Base-by-base conservation (phyloP, 805 yeast species). In the Candida dendrica region DNA sequence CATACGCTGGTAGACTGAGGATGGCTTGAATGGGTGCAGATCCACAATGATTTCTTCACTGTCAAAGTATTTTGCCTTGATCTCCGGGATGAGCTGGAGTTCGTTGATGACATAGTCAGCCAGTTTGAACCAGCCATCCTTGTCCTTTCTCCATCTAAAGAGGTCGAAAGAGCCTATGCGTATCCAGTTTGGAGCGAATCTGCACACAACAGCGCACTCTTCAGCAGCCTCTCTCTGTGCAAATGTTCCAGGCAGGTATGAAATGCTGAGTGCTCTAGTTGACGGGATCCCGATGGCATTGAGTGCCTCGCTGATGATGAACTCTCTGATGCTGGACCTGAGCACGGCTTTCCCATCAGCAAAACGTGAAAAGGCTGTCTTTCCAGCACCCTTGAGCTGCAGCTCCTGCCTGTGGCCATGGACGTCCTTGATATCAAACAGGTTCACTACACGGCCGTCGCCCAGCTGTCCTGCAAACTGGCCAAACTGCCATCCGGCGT, bases 401-500 rank as follows among this genome's bases (percentile, higher is more conserved):
- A 91, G 50, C 48, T 82, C 91, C 30, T 62, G 59, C 20, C 54
- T 50, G 6, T 72, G 60, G 17, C 74, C 69, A 3, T 45, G 49
- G 2, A 51, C 53, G 49, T 75, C 79, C 6, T 71, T 69, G 0
- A 83, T 63, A 48, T 85, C 91, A 64, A 91, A 90, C 36, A 91
- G 64, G 53, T 84, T 87, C 6, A 81, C 74, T 2, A 88, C 96
- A 45, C 98, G 68, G 1, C 98, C 98, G 60, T 91, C 98, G 6
- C 98, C 98, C 47, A 91, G 66, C 60, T 93, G 98, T 2, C 98
- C 98, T 0, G 97, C 97, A 77, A 91, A 91, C 49, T 77, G 78
- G 3, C 98, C 98, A 67, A 93, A 91, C 57, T 91, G 98, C 72
- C 83, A 88, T 1, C 98, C 98, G 2, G 98, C 96, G 61, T 91